Base-by-base conservation (phyloP, 306 rosid genomes). In the Rosa multiflora region DNA sequence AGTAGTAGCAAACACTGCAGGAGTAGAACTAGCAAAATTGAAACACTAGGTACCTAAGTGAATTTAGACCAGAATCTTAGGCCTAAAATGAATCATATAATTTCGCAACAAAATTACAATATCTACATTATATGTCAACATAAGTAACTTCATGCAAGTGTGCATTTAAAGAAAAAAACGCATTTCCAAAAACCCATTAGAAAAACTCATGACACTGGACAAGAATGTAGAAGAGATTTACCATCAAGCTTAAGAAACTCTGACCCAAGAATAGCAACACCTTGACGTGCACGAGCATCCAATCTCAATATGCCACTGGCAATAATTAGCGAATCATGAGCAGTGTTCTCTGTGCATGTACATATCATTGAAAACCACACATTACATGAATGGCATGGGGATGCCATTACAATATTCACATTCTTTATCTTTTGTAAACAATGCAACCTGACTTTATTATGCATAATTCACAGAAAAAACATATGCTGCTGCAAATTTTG, bases 261-360 rank as follows among this genome's bases (percentile, higher is more conserved):
- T 10, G 93, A 86, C 85, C 95, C 99, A 74, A 94, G 92, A 76
- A 94, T 85, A 76, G 99, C 94, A 82, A 95, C 86, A 78, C 85
- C 97, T 90, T 90, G 97, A 59, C 97, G 94, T 14, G 86, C 99
- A 74, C 90, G 95, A 39, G 95, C 97, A 86, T 94, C 90, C 88
- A 92, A 78, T 75, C 95, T 91, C 97, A 85, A 88, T 87, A 94
- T 91, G 81, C 99, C 97, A 73, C 99, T 94, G 88, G 66, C 46
- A 72, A 85, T 77, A 69, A 85, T 70, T 70, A 61, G 71, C 35
- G 75, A 76, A 82, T 46, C 52, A 77, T 82, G 72, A 87, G 73
- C 46, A 53, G 52, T 85, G 58, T 70, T 82, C 53, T 78, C 21
- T 32, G 43, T 69, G 51, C 62, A 68, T 53, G 32, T 42, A 74